phyloP scores from a whole-genome alignment of 257 asterid genomes.

The Rauvolfia tetraphylla region DNA sequence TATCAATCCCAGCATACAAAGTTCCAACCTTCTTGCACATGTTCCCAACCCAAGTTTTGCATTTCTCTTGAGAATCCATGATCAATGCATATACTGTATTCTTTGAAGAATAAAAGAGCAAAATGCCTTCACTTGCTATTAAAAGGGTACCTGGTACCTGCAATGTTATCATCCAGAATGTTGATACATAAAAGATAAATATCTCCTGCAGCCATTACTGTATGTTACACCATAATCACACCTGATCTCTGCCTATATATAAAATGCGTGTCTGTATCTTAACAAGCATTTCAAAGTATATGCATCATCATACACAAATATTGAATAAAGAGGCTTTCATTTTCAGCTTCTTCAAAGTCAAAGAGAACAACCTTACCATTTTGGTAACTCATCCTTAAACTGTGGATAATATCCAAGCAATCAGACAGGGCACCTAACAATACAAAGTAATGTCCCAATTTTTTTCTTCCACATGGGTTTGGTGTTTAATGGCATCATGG shows the following conservation, averaged over 20 bases:
- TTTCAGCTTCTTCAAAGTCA: neutral
- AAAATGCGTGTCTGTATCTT: neutral
- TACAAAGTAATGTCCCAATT: neutral
- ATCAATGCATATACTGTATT: neutral
- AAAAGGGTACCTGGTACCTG: neutral
- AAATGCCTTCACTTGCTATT: neutral
- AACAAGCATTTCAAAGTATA: neutral
- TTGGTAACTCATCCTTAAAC: neutral
- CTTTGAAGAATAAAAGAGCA: neutral
- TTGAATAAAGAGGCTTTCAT: neutral
- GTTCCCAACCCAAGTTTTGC: constrained; percentile 17
- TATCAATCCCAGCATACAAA: constrained; percentile 21
- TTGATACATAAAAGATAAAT: neutral
- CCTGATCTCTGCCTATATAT: neutral
- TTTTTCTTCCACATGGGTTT: neutral
- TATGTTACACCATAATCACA: neutral
- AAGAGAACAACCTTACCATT: neutral
- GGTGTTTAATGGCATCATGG: neutral
- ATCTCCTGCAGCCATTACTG: neutral
- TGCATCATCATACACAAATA: neutral
- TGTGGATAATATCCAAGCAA: neutral
- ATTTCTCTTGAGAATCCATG: constrained; percentile 18
- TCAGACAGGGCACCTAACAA: neutral
- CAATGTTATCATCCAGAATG: neutral
- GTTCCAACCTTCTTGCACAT: constrained; percentile 18